Conservation (phyloP, 2,329 filamentous ascomycete species). For the Ceratocystis colombiana region DNA sequence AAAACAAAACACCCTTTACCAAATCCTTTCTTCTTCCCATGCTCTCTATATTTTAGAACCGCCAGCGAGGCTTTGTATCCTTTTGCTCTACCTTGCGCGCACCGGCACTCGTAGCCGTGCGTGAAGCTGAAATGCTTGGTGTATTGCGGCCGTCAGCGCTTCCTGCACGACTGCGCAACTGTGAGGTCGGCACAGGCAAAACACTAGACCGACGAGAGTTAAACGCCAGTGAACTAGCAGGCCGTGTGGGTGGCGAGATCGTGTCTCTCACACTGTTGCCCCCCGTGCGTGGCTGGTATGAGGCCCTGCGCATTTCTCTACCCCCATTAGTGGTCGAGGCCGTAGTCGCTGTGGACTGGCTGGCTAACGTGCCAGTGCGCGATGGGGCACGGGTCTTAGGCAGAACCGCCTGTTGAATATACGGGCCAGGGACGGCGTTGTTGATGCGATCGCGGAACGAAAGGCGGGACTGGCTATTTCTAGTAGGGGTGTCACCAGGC, state of each 20-base stretch:
- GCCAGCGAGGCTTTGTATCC: constrained; percentile 44
- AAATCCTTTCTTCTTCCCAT: not conserved
- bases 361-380: constrained; percentile 31
- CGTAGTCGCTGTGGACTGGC: not conserved
- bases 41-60: constrained; percentile 30
- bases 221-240: constrained; percentile 48
- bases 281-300: constrained; percentile 40
- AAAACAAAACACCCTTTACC: not conserved
- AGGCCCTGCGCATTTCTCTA: constrained; percentile 40
- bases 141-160: constrained; percentile 38
- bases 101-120: constrained; percentile 37
- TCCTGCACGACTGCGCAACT: constrained; percentile 29
- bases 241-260: constrained; percentile 32
- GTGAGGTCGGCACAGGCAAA: constrained; percentile 40
- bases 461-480: constrained; percentile 37
- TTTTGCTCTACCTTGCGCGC: constrained; percentile 31
- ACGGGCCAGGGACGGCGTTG: constrained; percentile 39
- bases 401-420: constrained; percentile 38
- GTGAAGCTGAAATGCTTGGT: constrained; percentile 40
- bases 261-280: not conserved
- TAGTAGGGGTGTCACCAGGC: constrained; percentile 38
- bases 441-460: constrained; percentile 46
- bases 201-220: constrained; percentile 42
- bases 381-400: constrained; percentile 40
- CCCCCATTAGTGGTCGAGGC: not conserved